A percentile compares a stretch with the other conserved stretches of the same genome.
Evolutionary conservation across 805 yeast species (phyloP).

Genomic region (Candida montana): DNA sequence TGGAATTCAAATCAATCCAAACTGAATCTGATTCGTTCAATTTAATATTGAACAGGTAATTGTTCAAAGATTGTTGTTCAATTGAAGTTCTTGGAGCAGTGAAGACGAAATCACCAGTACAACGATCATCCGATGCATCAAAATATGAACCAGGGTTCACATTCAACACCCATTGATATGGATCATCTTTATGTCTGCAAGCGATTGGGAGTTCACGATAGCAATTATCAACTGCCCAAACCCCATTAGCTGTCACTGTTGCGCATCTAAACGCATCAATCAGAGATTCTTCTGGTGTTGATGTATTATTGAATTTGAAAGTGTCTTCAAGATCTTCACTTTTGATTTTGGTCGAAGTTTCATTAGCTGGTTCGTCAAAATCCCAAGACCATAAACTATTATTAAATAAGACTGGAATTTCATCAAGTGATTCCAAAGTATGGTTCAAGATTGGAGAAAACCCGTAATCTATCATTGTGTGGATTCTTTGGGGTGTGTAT

Average conservation of each 20-base stretch:
- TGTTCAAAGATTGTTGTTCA: constrained; percentile 32
- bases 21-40: constrained; percentile 30
- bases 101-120: constrained; percentile 33
- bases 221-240: constrained; percentile 66
- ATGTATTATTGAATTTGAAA: background rate
- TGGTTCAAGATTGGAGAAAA: constrained; percentile 57
- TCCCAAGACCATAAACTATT: constrained; percentile 73
- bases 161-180: constrained; percentile 41
- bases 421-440: constrained; percentile 22
- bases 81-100: constrained; percentile 46
- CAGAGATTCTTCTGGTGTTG: background rate
- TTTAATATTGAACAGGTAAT: constrained; percentile 18
- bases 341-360: background rate
- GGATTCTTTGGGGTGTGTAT: constrained; percentile 36
- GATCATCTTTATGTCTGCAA: constrained; percentile 43
- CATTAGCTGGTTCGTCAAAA: constrained; percentile 41
- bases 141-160: constrained; percentile 37
- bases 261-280: constrained; percentile 43
- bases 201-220: constrained; percentile 43
- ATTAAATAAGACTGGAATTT: constrained; percentile 29
- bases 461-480: constrained; percentile 48
- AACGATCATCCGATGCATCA: constrained; percentile 20
- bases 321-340: background rate
- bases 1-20: constrained; percentile 83
- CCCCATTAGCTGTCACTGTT: constrained; percentile 33